Percentiles rank a stretch among this genome's conserved stretches.
phyloP scores from a whole-genome alignment of 2,329 filamentous ascomycete genomes.

The Botrytis galanthina region DNA sequence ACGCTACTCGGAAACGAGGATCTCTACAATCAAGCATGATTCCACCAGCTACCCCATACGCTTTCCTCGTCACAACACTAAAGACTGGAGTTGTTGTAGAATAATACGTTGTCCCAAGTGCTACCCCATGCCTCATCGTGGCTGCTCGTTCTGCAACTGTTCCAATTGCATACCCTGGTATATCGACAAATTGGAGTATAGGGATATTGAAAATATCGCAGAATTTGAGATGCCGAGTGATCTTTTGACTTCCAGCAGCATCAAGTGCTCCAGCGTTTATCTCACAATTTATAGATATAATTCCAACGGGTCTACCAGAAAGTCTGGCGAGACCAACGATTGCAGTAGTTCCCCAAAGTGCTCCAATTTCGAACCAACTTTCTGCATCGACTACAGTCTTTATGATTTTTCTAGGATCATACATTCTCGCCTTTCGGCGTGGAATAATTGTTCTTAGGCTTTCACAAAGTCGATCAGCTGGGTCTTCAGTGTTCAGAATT shows the following conservation, averaged over 20 bases:
- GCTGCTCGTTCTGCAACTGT: slow-evolving; percentile 60
- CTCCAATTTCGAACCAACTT: slow-evolving; percentile 63
- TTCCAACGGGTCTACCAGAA: slow-evolving; percentile 55
- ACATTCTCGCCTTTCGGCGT: slow-evolving; percentile 57
- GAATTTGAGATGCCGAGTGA: slow-evolving; percentile 59
- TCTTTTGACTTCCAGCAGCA: slow-evolving; percentile 58
- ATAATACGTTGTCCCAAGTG: slow-evolving; percentile 60
- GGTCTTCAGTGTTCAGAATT: slow-evolving; percentile 46
- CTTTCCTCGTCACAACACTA: slow-evolving; percentile 58
- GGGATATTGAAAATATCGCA: slow-evolving; percentile 65
- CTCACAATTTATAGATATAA: slow-evolving; percentile 60
- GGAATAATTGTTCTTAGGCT: slow-evolving; percentile 56
- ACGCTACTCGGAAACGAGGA: slow-evolving; percentile 59
- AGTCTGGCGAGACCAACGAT: slow-evolving; percentile 60
- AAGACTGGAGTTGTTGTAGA: slow-evolving; percentile 62
- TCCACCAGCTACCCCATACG: slow-evolving; percentile 62
- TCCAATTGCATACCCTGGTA: slow-evolving; percentile 62
- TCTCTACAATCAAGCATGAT: slow-evolving; percentile 63
- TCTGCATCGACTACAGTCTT: slow-evolving; percentile 52
- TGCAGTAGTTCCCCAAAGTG: slow-evolving; percentile 60
- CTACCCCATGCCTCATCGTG: slow-evolving; percentile 63
- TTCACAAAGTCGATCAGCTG: slow-evolving; percentile 48
- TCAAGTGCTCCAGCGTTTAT: slow-evolving; percentile 61
- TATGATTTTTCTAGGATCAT: slow-evolving; percentile 57
- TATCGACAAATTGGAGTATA: slow-evolving; percentile 61